A percentile compares a stretch with the other conserved stretches of the same genome.
These are phyloP conservation scores for Chalciporus pseudorubinellus DNA, from an alignment of 768 basidiomycete genomes.

Conservation along the genomic window DNA sequence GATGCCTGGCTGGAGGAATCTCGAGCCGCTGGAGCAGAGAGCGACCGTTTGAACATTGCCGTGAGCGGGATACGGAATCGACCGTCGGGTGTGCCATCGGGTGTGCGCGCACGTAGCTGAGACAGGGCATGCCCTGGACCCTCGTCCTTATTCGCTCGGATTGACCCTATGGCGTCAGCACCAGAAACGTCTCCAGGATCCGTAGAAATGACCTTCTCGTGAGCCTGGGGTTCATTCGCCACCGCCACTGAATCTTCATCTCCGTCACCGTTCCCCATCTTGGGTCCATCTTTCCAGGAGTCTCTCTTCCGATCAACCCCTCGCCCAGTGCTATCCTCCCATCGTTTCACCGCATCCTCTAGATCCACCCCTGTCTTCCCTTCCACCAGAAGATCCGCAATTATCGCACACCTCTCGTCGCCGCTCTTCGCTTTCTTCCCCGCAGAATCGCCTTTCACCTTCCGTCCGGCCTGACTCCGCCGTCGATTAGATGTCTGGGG, in stretches of 20 bases:
- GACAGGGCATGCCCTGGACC: not conserved
- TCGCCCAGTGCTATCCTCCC: slow-evolving; percentile 22
- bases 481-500: slow-evolving; percentile 30
- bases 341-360: slow-evolving; percentile 59
- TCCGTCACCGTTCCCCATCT: slow-evolving; percentile 17
- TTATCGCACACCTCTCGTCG: slow-evolving; percentile 64
- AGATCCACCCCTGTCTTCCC: slow-evolving; percentile 66
- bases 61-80: slow-evolving; percentile 53
- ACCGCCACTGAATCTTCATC: slow-evolving; percentile 21
- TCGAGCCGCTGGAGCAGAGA: slow-evolving; percentile 50
- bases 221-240: slow-evolving; percentile 12
- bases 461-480: slow-evolving; percentile 28
- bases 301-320: slow-evolving; percentile 4
- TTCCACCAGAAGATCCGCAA: slow-evolving; percentile 61
- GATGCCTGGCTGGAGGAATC: slow-evolving; percentile 8
- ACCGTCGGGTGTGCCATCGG: slow-evolving; percentile 21
- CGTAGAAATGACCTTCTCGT: slow-evolving; percentile 6
- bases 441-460: slow-evolving; percentile 31
- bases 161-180: not conserved
- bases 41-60: slow-evolving; percentile 63
- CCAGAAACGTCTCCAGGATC: not conserved
- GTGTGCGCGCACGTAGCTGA: slow-evolving; percentile 28
- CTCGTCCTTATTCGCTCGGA: slow-evolving; percentile 2
- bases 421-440: slow-evolving; percentile 29
- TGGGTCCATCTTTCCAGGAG: slow-evolving; percentile 1